Evolutionary conservation across 768 basidiomycete genomes (phyloP).

Genomic region (Suillus paluster): DNA sequence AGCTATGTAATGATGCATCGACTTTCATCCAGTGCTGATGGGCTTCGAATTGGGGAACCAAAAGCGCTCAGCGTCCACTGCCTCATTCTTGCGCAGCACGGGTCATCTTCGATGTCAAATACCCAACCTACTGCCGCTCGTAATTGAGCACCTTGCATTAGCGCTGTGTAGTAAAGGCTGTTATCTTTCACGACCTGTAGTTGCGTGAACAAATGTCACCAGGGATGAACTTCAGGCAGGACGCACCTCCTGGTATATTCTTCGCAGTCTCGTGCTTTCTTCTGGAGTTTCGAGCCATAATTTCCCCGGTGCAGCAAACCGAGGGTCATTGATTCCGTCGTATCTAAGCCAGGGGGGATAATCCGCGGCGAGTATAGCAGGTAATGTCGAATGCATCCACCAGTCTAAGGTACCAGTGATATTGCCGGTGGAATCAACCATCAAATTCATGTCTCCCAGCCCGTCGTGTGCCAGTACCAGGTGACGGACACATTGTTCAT

Average conservation of each 20-base stretch:
- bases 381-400: conserved; percentile 23
- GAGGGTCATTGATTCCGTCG: conserved; percentile 22
- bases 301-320: conserved; percentile 13
- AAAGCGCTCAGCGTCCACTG: conserved; percentile 13
- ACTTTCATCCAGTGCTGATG: conserved; percentile 4
- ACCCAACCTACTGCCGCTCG: conserved; percentile 15
- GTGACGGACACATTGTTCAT: conserved; percentile 9
- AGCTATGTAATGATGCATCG: conserved; percentile 2
- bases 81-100: conserved; percentile 11
- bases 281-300: conserved; percentile 8
- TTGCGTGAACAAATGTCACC: not conserved
- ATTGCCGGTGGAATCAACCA: conserved; percentile 17
- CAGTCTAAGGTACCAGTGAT: conserved; percentile 27
- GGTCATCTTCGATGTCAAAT: conserved; percentile 9
- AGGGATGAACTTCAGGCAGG: not conserved
- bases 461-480: conserved; percentile 24
- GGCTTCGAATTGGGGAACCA: conserved; percentile 12
- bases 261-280: conserved; percentile 11
- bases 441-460: conserved; percentile 16
- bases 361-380: conserved; percentile 26
- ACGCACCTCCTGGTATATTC: conserved; percentile 6
- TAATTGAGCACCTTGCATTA: conserved; percentile 13
- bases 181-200: conserved; percentile 8
- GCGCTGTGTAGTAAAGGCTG: conserved; percentile 2
- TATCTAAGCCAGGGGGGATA: conserved; percentile 29